Percentiles rank a stretch among this genome's conserved stretches.
phyloP scores from a whole-genome alignment of 495 filamentous ascomycete genomes.

The Annulohypoxylon nitens region DNA sequence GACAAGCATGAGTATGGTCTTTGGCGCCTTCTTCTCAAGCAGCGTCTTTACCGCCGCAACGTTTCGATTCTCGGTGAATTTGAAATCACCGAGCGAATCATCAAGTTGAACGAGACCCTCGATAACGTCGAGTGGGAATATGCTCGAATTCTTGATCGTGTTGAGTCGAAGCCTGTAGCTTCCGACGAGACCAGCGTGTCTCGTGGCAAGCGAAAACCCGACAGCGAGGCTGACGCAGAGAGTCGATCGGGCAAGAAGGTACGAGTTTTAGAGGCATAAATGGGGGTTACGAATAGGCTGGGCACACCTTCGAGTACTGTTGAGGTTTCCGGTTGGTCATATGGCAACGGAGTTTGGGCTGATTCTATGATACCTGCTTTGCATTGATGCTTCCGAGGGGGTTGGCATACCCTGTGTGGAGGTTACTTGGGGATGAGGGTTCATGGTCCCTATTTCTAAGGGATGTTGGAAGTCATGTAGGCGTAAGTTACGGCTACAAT shows the following conservation, averaged over 20 bases:
- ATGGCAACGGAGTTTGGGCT: constrained; percentile 39
- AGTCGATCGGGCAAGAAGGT: constrained; percentile 53
- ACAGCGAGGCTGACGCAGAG: constrained; percentile 24
- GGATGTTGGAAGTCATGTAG: constrained; percentile 6
- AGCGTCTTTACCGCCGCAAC: constrained; percentile 83
- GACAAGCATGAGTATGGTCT: constrained; percentile 72
- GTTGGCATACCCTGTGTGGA: not conserved
- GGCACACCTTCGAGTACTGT: not conserved
- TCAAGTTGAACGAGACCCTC: constrained; percentile 84
- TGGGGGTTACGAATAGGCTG: not conserved
- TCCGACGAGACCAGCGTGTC: constrained; percentile 12
- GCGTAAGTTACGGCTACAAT: not conserved
- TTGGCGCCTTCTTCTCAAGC: constrained; percentile 87
- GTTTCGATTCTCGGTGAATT: constrained; percentile 81
- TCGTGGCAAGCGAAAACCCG: constrained; percentile 48
- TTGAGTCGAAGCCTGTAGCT: constrained; percentile 37
- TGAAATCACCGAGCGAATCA: constrained; percentile 78
- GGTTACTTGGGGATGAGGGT: not conserved
- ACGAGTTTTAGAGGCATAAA: constrained; percentile 46
- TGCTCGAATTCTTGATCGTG: constrained; percentile 69
- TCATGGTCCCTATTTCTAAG: not conserved
- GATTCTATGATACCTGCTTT: constrained; percentile 42
- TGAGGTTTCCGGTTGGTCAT: constrained; percentile 9
- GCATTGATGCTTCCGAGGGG: constrained; percentile 13
- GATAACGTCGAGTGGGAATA: constrained; percentile 86